Base-by-base conservation (phyloP, 345 rosid species). In the Dipteronia dyeriana region DNA sequence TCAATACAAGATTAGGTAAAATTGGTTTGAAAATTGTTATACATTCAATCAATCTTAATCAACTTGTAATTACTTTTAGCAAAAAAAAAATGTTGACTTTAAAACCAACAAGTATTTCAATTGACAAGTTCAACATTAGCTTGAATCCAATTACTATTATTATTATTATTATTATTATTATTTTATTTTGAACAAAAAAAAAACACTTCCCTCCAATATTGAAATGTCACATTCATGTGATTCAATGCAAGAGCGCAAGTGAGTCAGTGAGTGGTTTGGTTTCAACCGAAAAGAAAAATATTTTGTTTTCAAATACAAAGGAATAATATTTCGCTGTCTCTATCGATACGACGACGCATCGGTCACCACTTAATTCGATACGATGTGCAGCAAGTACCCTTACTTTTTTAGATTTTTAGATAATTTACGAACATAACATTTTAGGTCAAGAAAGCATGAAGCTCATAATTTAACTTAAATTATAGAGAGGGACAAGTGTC, bases 201-300 rank as follows among this genome's bases (percentile, higher is more conserved):
- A 41, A 41, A 41, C 45, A n/a, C 60, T 34, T 76, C 78, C 83
- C 83, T 62, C 75, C 80, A 29, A 31, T 61, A 29, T 31, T 3
- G 53, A 26, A 57, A 31, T 49, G 70, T 76, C 83, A 22, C 14
- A 22, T 47, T 66, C 79, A 61, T 34, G 4, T 34, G 6, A 34
- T 34, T 4, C 38, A 34, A 49, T 43, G 49, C 61, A 47, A 25
- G 7, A 1, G 13, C 31, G 6, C 31, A 0, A 43, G n/a, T 68
- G 13, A 43, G 53, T 12, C 0, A 43, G n/a, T 68, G 13, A 43
- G 53, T 12, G 70, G 56, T 47, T 31, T 31, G 34, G 3, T 31
- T 2, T 73, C 47, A 81, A 51, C 49, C 45, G 54, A 69, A 49
- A 72, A 56, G 16, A 66, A n/a, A 66, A 45, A 2, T 9, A 14